A percentile compares a stretch with the other conserved stretches of the same genome.
phyloP scores from a whole-genome alignment of 2,329 filamentous ascomycete genomes.

The Cadophora sp. region DNA sequence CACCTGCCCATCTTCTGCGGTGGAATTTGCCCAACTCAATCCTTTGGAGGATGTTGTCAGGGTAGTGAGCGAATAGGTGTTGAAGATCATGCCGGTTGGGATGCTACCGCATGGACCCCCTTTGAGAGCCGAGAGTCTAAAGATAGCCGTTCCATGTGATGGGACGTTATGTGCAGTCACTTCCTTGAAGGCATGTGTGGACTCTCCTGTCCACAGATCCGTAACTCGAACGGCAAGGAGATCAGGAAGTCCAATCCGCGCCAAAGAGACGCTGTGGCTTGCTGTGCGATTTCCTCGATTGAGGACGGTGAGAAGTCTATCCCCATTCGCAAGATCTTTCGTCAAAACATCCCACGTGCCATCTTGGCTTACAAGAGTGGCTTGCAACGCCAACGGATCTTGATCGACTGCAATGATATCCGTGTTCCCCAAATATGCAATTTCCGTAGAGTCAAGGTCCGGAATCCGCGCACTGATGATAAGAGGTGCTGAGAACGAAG shows the following conservation, averaged over 20 bases:
- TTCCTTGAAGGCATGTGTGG: slow-evolving; percentile 44
- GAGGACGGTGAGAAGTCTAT: slow-evolving; percentile 55
- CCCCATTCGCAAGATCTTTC: slow-evolving; percentile 54
- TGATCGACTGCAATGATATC: slow-evolving; percentile 41
- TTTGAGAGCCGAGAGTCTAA: slow-evolving; percentile 49
- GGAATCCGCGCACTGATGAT: slow-evolving; percentile 46
- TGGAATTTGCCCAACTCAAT: slow-evolving; percentile 48
- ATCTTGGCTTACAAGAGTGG: slow-evolving; percentile 54
- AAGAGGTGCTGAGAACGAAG: slow-evolving; percentile 40
- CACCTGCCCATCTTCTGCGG: slow-evolving; percentile 50
- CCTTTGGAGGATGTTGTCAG: slow-evolving; percentile 43
- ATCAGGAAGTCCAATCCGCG: slow-evolving; percentile 39
- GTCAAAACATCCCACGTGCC: slow-evolving; percentile 53
- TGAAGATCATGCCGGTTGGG: slow-evolving; percentile 58
- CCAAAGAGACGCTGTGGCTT: slow-evolving; percentile 44
- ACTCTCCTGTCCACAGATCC: slow-evolving; percentile 54
- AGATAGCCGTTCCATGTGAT: slow-evolving; percentile 48
- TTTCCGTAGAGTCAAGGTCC: slow-evolving; percentile 45
- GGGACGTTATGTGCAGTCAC: slow-evolving; percentile 48
- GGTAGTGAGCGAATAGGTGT: slow-evolving; percentile 53
- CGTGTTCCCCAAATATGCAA: slow-evolving; percentile 48
- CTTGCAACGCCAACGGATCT: slow-evolving; percentile 43
- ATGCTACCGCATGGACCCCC: slow-evolving; percentile 20
- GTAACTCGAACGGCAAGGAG: slow-evolving; percentile 45
- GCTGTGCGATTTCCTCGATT: slow-evolving; percentile 50